phyloP scores from a whole-genome alignment of 75 land plant genomes.

The Chamaecyparis obtusa region DNA sequence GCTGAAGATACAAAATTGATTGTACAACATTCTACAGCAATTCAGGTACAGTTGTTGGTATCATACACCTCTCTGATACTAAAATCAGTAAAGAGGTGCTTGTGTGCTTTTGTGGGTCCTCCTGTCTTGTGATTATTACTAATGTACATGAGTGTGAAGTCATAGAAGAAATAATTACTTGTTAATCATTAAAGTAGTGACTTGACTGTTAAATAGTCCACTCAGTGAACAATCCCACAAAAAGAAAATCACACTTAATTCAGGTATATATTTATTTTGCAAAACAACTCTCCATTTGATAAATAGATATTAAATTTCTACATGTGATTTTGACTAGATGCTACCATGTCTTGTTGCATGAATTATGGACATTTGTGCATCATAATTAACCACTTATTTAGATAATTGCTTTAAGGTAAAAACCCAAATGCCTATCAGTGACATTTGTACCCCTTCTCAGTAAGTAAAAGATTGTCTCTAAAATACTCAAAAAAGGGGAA shows the following conservation, averaged over 20 bases:
- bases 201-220: neutral
- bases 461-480: neutral
- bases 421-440: neutral
- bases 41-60: slow-evolving; percentile 15
- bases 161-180: neutral
- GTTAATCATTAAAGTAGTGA: neutral
- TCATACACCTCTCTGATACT: neutral
- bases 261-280: slow-evolving; percentile 10
- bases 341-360: neutral
- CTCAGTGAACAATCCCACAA: neutral
- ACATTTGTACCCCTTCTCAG: neutral
- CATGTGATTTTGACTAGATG: neutral
- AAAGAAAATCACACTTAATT: neutral
- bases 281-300: neutral
- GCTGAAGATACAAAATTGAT: slow-evolving; percentile 80
- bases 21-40: slow-evolving; percentile 61
- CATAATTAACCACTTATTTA: neutral
- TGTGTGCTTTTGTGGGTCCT: neutral
- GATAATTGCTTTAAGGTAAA: neutral
- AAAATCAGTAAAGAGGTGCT: slow-evolving; percentile 20
- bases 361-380: neutral
- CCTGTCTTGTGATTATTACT: neutral
- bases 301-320: neutral
- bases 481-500: neutral
- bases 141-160: neutral